A percentile compares a stretch with the other conserved stretches of the same genome.
These are phyloP conservation scores for Talaromyces adpressus DNA, from an alignment of 495 filamentous ascomycete genomes.

Conservation along the genomic window DNA sequence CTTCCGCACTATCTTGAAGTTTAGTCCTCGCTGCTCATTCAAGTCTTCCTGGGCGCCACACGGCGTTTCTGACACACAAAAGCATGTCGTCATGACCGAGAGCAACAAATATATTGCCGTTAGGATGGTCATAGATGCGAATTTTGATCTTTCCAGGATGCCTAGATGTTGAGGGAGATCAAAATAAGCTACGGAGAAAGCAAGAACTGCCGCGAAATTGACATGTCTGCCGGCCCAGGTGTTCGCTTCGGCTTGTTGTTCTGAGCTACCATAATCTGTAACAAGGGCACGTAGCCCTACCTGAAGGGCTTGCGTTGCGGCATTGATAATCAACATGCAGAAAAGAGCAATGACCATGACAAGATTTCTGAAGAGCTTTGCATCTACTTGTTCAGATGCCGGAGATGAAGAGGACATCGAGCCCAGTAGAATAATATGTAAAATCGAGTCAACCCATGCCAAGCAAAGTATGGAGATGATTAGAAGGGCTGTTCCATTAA, in stretches of 20 bases:
- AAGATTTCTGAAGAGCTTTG: background rate
- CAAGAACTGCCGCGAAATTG: background rate
- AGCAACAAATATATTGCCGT: no score
- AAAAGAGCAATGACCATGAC: background rate
- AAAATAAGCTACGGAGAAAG: no score
- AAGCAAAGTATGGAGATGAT: background rate
- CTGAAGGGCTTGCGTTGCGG: background rate
- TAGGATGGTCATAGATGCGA: no score
- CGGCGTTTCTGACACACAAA: no score
- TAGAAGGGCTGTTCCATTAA: background rate
- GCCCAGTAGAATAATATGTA: no score
- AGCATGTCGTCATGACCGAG: no score
- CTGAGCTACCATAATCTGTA: background rate
- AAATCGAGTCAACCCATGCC: no score
- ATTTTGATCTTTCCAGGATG: no score
- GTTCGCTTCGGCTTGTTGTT: background rate
- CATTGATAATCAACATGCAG: background rate
- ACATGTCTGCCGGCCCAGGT: conserved; percentile 1
- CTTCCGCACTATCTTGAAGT: no score
- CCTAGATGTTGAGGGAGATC: no score
- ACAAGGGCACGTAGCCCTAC: background rate
- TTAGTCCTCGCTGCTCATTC: no score
- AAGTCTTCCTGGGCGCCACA: no score
- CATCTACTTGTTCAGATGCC: background rate
- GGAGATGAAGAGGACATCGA: background rate